Evolutionary conservation across 176 grass and related monocot genomes (phyloP).

Genomic region (Tuctoria greenei): DNA sequence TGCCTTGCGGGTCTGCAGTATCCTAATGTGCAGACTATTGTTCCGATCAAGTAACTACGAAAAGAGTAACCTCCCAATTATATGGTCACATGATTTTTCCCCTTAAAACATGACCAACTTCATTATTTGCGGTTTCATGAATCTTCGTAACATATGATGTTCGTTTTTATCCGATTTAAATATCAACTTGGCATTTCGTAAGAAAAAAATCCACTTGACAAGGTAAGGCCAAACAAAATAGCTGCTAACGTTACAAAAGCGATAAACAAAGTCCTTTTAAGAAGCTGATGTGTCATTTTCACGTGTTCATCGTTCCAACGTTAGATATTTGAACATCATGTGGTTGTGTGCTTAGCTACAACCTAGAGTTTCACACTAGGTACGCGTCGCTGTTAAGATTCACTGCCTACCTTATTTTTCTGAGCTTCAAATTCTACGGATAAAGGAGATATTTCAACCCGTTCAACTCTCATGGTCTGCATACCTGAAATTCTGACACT

Average conservation of each 20-base stretch:
- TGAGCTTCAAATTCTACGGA: not conserved
- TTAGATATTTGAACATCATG: slow-evolving; percentile 10
- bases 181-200: not conserved
- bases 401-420: not conserved
- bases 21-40: not conserved
- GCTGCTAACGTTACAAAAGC: not conserved
- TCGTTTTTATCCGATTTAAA: not conserved
- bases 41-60: not conserved
- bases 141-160: not conserved
- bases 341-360: not conserved
- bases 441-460: not conserved
- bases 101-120: not conserved
- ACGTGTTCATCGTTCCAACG: not conserved
- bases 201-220: not conserved
- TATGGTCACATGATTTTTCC: not conserved
- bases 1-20: slow-evolving; percentile 29
- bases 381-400: slow-evolving; percentile 6
- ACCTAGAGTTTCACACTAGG: not conserved
- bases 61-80: not conserved
- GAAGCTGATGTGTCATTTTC: not conserved
- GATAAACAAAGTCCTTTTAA: not conserved
- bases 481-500: not conserved
- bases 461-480: not conserved
- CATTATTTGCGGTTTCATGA: not conserved
- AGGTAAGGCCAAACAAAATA: not conserved